phyloP scores from a whole-genome alignment of 2,329 filamentous ascomycete genomes.

The Balansia obtecta region DNA sequence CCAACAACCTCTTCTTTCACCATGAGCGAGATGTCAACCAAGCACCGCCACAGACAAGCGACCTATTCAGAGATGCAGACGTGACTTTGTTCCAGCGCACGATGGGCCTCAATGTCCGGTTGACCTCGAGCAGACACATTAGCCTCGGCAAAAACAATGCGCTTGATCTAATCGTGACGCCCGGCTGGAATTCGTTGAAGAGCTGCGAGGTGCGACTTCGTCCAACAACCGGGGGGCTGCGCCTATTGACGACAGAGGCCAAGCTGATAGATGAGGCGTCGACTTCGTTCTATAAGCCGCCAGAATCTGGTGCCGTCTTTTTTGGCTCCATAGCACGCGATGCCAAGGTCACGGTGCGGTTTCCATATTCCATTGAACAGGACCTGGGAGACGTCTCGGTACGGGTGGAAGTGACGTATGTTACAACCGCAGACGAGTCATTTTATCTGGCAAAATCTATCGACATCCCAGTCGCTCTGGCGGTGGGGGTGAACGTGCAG shows the following conservation, averaged over 20 bases:
- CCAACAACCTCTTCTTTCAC: conserved; percentile 50
- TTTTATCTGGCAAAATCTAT: conserved; percentile 33
- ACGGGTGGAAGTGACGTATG: conserved; percentile 65
- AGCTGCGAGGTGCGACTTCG: conserved; percentile 49
- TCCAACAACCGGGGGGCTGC: conserved; percentile 52
- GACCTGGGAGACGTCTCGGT: conserved; percentile 59
- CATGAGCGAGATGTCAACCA: conserved; percentile 48
- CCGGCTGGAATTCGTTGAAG: conserved; percentile 60
- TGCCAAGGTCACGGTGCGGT: conserved; percentile 43
- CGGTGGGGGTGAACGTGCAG: conserved; percentile 89
- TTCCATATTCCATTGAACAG: conserved; percentile 78
- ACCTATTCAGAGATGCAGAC: conserved; percentile 45
- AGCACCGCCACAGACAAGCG: conserved; percentile 30
- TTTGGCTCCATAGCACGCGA: conserved; percentile 34
- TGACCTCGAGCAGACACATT: conserved; percentile 56
- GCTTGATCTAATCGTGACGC: conserved; percentile 59
- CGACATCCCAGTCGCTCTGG: conserved; percentile 60
- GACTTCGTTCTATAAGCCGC: conserved; percentile 33
- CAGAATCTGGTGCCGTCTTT: conserved; percentile 40
- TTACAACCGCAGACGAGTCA: conserved; percentile 46
- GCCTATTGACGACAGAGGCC: conserved; percentile 49
- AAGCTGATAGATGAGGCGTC: conserved; percentile 31
- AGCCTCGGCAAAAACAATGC: conserved; percentile 70
- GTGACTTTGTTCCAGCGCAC: conserved; percentile 63
- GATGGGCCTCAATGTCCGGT: conserved; percentile 54